Base-by-base conservation (phyloP, 1,284 basidiomycete species). In the Ceratobasidium sp. region DNA sequence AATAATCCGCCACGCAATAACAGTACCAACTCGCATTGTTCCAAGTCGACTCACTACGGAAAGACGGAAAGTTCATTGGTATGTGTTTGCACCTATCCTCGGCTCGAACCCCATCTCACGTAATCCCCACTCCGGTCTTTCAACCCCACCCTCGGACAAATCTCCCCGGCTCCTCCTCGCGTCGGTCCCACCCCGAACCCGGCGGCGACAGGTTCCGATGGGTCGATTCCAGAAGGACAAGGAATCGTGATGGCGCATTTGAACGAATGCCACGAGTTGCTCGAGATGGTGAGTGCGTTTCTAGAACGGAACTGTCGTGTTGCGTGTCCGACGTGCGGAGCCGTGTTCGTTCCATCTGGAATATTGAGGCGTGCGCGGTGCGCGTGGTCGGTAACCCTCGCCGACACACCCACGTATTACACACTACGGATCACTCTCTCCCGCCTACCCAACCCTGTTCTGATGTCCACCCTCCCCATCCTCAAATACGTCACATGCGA, bases 221-320 rank as follows among this genome's bases (percentile, higher is more conserved):
- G 94, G 0, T 85, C 86, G 31, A 90, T 99, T 76, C 97, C 97
- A 0, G 98, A 99, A 82, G 97, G 97, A 4, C 97, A 99, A 82
- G 97, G 95, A 27, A 97, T 99, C 79, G 88, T 99, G 73, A 95
- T 96, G 86, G 97, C 97, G 4, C 95, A 99, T 82, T 85, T 99
- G 74, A 96, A 93, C 79, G 97, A 99, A 83, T 98, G 97, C 76
- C 97, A 99, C 81, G 97, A 99, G 84, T 86, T 97, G 66, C 87
- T 98, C 17, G 94, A 97, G 83, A 96, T 97, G 93, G 93, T 93
- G 77, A 59, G 87, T 82, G 22, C 11, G 7, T 56, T 53, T 65
- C 60, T 54, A 54, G 51, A 64, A 59, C 44, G 14, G 59, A 33
- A 7, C 29, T 53, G 44, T 64, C 57, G 36, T 51, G 54, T 45